Percentiles rank a stretch among this genome's conserved stretches.
Evolutionary conservation across 2,329 filamentous ascomycete genomes (phyloP).

Genomic region (Akanthomyces muscarius): DNA sequence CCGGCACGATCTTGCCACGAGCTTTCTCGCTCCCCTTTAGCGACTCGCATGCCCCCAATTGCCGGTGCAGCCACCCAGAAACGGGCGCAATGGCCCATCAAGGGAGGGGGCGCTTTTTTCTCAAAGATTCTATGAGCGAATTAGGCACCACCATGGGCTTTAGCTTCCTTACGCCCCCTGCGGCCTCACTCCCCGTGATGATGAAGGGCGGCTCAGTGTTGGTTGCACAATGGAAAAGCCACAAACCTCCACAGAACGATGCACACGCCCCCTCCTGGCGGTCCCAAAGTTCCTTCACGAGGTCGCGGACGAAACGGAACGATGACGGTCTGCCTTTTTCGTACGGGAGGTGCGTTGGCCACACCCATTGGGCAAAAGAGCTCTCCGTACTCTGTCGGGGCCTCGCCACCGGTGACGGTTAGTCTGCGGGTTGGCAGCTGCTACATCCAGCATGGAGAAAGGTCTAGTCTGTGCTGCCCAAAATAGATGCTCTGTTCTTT

Average conservation of each 20-base stretch:
- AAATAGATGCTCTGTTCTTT: background rate
- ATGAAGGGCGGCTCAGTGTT: constrained; percentile 6
- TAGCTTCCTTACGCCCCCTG: background rate
- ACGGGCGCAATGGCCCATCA: background rate
- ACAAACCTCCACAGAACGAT: constrained; percentile 5
- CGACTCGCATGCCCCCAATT: background rate
- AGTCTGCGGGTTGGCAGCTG: background rate
- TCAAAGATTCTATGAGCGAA: constrained; percentile 1
- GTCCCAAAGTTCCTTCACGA: constrained; percentile 1
- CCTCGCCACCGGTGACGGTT: background rate
- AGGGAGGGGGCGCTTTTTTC: background rate
- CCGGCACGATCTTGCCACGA: constrained; percentile 10
- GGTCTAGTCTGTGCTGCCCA: background rate
- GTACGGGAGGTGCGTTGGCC: background rate
- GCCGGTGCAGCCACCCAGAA: background rate
- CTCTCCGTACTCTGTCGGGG: background rate
- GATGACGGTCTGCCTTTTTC: background rate
- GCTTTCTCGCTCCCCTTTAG: constrained; percentile 6
- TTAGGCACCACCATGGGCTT: background rate
- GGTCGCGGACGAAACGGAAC: background rate
- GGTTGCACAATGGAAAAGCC: constrained; percentile 10
- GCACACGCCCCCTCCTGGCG: constrained; percentile 12
- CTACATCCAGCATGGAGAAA: background rate
- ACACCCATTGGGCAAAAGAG: background rate
- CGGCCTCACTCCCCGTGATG: background rate